Base-by-base conservation (phyloP, 768 basidiomycete genomes). In the Agrocybe pediades region DNA sequence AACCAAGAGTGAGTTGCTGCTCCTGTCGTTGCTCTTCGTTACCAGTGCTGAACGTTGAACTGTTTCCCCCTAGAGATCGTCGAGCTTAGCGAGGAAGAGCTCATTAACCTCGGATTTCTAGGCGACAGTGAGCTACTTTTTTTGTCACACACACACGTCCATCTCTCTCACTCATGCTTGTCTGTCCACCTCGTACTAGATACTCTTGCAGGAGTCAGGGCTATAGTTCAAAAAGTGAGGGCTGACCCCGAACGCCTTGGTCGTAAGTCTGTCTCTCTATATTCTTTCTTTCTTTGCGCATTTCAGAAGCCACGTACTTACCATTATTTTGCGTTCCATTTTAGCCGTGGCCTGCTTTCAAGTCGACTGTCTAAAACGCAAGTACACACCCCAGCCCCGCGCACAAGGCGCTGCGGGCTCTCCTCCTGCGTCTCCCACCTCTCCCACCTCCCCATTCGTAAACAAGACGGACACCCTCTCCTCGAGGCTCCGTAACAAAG, bases 311-410 rank as follows among this genome's bases (percentile, higher is more conserved):
- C 29, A 15, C 29, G 29, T 60, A 57, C 49, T 51, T 55, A 58
- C n/a, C 61, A 58, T 54, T 42, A 62, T 46, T 54, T 61, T 40
- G 27, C 41, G 62, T 30, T 61, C n/a, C n/a, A n/a, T n/a, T 68
- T 54, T 56, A 72, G 70, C 29, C 49, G 47, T 67, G 41, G 65
- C 64, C 44, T 62, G 60, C 51, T 70, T 67, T 58, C 59, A 60
- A 60, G 36, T 67, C 44, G 63, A 71, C 51, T 64, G 61, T 55
- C 39, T 67, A 2, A 49, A 49, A 9, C 33, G 27, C 39, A 27
- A 24, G 27, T 46, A 49, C 54, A 33, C 54, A 48, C 20, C 39
- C 36, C 53, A 30, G 29, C 7, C 29, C 15, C 29, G 7, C 29
- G 7, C 29, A 30, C 29, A 30, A 30, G 29, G 15, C 29, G 15